Evolutionary conservation across 2,329 filamentous ascomycete genomes (phyloP).

Genomic region (Fusarium sp.): DNA sequence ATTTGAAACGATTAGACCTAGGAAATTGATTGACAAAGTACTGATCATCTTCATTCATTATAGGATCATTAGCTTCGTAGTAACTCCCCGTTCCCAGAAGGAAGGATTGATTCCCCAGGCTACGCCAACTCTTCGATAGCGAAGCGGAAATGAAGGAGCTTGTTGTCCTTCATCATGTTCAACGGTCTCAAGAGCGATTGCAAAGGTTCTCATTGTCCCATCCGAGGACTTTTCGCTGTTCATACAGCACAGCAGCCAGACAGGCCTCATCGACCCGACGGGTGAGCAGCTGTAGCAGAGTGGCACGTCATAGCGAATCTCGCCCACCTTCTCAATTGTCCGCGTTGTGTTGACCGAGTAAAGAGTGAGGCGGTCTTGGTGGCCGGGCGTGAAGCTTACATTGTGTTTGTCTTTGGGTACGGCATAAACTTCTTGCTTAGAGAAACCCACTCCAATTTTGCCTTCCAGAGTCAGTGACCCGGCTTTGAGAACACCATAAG

Average conservation of each 20-base stretch:
- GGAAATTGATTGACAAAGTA: too few relatives aligned
- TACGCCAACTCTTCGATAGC: conserved; percentile 7
- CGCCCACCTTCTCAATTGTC: conserved; percentile 6
- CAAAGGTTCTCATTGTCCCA: conserved; percentile 6
- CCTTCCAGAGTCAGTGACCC: conserved; percentile 4
- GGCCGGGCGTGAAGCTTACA: background rate
- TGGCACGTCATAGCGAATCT: conserved; percentile 7
- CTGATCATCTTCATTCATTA: background rate
- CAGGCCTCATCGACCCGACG: background rate
- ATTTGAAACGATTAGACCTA: too few relatives aligned
- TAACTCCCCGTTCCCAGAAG: conserved; percentile 3
- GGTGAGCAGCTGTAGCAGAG: conserved; percentile 13
- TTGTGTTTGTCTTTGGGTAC: background rate
- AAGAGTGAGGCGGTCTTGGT: conserved; percentile 5
- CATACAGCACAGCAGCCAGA: conserved; percentile 17
- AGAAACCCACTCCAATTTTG: conserved; percentile 1
- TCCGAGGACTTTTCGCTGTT: conserved; percentile 4
- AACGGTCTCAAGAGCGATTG: conserved; percentile 1
- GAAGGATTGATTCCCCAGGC: conserved; percentile 13
- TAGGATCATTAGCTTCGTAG: background rate
- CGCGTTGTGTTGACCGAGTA: background rate
- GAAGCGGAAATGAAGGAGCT: background rate
- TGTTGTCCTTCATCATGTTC: background rate
- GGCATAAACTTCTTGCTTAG: conserved; percentile 1
- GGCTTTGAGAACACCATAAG: background rate